Conservation (phyloP, 306 rosid genomes). For the Datisca glomerata region DNA sequence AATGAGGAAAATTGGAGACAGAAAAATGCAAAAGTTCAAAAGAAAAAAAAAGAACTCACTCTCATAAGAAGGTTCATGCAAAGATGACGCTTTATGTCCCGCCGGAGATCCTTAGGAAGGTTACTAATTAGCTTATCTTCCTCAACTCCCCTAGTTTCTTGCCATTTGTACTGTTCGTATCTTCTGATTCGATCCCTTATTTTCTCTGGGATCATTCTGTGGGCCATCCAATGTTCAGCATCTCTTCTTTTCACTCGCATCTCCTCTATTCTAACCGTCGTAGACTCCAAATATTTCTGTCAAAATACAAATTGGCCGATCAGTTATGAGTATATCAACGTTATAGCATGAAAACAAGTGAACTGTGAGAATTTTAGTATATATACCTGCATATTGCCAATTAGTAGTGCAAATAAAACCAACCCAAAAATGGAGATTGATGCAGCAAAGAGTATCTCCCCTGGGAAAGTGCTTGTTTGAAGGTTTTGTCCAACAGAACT, state of each 20-base stretch:
- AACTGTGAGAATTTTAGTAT: no score
- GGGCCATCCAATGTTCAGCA: conserved; percentile 91
- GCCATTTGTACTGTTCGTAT: conserved; percentile 89
- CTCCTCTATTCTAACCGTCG: conserved; percentile 75
- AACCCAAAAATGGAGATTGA: conserved; percentile 54
- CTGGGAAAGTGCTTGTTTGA: conserved; percentile 39
- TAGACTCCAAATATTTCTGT: conserved; percentile 78
- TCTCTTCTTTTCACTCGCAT: conserved; percentile 70
- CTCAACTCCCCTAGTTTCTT: conserved; percentile 75
- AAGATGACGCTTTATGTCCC: conserved; percentile 82
- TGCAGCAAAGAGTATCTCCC: conserved; percentile 59
- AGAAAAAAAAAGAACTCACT: conserved; percentile 29
- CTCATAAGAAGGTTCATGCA: conserved; percentile 50
- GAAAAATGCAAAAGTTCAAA: not conserved
- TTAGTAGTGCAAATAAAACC: conserved; percentile 64
- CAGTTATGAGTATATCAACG: no score
- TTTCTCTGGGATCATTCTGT: conserved; percentile 63
- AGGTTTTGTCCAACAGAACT: conserved; percentile 87
- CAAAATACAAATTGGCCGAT: conserved; percentile 3
- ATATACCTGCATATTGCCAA: conserved; percentile 97
- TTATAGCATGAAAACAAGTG: no score
- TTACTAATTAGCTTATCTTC: conserved; percentile 55
- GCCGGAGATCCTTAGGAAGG: conserved; percentile 83
- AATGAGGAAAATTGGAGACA: not conserved
- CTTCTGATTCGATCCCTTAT: conserved; percentile 59